Evolutionary conservation across 495 filamentous ascomycete genomes (phyloP).

Genomic region (Podospora comata): DNA sequence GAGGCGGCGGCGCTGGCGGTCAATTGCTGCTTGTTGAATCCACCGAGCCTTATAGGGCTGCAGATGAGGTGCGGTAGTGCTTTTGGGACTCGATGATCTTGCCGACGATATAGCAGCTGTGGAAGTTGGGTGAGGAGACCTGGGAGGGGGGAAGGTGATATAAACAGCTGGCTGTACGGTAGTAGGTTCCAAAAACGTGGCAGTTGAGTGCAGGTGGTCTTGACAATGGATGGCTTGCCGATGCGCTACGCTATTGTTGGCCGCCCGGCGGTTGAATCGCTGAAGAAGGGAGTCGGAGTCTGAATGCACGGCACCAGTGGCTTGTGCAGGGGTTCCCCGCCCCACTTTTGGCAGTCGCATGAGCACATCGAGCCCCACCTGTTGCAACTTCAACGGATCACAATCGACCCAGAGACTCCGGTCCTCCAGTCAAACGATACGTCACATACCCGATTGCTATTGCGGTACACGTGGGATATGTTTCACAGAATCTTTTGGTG

Average conservation of each 20-base stretch:
- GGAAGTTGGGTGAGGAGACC: background rate
- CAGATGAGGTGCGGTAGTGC: background rate
- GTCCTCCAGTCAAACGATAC: background rate
- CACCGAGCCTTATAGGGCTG: constrained; percentile 3
- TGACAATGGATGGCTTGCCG: background rate
- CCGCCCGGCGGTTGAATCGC: background rate
- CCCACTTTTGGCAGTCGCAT: no score
- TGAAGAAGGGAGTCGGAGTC: background rate
- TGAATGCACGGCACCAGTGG: background rate
- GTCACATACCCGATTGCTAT: background rate
- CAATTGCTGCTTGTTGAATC: constrained; percentile 3
- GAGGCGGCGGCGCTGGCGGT: background rate
- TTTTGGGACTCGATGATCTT: background rate
- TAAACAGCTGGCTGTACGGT: background rate
- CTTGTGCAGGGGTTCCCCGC: background rate
- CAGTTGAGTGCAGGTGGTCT: background rate
- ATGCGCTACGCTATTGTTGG: background rate
- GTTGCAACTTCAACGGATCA: background rate
- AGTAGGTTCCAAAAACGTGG: background rate
- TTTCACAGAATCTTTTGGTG: background rate
- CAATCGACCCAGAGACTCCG: background rate
- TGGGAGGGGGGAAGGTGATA: background rate
- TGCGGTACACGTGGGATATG: background rate
- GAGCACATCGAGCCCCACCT: background rate
- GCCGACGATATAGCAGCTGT: no score